These are phyloP conservation scores for Aspergillus calidoustus DNA, from an alignment of 2,329 filamentous ascomycete species.

Conservation along the genomic window DNA sequence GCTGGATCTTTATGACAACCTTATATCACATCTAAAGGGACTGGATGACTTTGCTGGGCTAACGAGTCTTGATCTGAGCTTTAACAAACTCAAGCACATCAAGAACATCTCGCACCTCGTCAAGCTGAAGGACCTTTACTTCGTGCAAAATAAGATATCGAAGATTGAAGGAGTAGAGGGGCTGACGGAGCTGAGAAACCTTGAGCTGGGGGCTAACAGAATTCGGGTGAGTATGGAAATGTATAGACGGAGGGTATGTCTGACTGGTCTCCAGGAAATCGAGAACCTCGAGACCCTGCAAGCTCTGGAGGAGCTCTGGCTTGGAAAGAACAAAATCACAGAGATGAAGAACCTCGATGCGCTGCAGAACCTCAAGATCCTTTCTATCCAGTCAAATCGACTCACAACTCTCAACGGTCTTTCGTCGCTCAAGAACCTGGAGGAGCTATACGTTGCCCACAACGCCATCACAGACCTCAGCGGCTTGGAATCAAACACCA, in stretches of 20 bases:
- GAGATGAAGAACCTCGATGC: slow-evolving; percentile 76
- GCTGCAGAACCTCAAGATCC: slow-evolving; percentile 78
- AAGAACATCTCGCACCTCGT: slow-evolving; percentile 80
- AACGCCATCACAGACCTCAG: slow-evolving; percentile 81
- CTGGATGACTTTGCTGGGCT: slow-evolving; percentile 78
- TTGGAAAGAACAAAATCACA: slow-evolving; percentile 96
- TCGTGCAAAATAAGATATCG: slow-evolving; percentile 93
- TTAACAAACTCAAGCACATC: slow-evolving; percentile 99
- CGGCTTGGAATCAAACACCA: slow-evolving; percentile 69
- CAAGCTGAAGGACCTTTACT: slow-evolving; percentile 80
- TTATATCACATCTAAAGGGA: slow-evolving; percentile 83
- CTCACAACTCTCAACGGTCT: slow-evolving; percentile 79
- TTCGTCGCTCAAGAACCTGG: slow-evolving; percentile 72
- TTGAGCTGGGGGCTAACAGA: slow-evolving; percentile 91
- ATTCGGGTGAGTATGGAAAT: slow-evolving; percentile 62
- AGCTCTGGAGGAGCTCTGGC: slow-evolving; percentile 86
- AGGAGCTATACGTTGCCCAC: slow-evolving; percentile 95
- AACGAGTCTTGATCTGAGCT: slow-evolving; percentile 84
- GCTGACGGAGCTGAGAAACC: slow-evolving; percentile 73
- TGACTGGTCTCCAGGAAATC: slow-evolving; percentile 63
- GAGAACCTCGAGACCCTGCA: slow-evolving; percentile 78
- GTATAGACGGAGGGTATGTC: not conserved
- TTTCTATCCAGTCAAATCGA: slow-evolving; percentile 95
- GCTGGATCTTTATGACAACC: slow-evolving; percentile 95
- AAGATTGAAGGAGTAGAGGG: slow-evolving; percentile 83